Conservation (phyloP, 495 filamentous ascomycete species). For the Podospora pseudoanserina region DNA sequence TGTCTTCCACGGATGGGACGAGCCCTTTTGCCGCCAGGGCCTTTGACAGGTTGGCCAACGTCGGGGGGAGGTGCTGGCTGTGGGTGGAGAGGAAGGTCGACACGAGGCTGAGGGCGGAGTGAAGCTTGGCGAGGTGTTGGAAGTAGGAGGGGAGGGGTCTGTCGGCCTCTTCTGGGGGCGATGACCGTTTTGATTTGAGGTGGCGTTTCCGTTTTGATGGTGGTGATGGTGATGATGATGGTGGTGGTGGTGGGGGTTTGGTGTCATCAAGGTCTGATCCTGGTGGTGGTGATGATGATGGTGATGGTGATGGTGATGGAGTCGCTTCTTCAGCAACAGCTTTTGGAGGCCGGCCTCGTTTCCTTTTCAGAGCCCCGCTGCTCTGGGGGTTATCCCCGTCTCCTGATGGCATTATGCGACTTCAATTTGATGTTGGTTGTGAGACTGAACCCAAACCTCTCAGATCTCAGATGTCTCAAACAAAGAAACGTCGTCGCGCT, state of each 20-base stretch:
- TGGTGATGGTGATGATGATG: neutral
- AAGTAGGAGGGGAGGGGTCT: conserved; percentile 56
- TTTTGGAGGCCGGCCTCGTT: neutral
- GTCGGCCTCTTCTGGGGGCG: conserved; percentile 21
- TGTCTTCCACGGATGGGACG: conserved; percentile 65
- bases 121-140: conserved; percentile 66
- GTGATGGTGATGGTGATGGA: conserved; percentile 8
- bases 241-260: conserved; percentile 7
- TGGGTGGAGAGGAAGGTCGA: conserved; percentile 93
- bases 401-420: neutral
- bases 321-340: neutral
- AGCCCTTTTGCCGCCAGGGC: conserved; percentile 83
- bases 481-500: neutral
- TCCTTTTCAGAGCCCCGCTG: neutral
- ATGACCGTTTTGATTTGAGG: conserved; percentile 1
- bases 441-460: too few relatives aligned
- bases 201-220: neutral
- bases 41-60: conserved; percentile 79
- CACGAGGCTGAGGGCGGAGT: conserved; percentile 84
- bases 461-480: neutral
- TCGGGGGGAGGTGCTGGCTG: conserved; percentile 80
- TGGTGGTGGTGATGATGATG: neutral
- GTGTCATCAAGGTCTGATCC: neutral
- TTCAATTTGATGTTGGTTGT: too few relatives aligned
- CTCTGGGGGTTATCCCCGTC: neutral